These are phyloP conservation scores for Naegleria fowleri DNA, from an alignment of 208 protist species.

Conservation along the genomic window DNA sequence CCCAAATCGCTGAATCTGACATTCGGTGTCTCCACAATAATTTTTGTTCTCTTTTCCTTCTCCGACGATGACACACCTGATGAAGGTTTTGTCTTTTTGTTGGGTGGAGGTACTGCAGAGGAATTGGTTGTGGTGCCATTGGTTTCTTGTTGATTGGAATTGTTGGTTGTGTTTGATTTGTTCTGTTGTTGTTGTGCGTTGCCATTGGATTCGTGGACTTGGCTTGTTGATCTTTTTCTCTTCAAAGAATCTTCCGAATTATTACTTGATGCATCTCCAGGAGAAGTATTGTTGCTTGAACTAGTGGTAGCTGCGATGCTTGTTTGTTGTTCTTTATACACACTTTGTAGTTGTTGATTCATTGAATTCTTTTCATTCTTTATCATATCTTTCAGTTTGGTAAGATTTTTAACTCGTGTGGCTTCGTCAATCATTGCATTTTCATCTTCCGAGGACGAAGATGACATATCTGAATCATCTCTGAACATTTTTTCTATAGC, in stretches of 20 bases:
- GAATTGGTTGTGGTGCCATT: neutral
- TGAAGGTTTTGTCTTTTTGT: neutral
- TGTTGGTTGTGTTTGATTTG: neutral
- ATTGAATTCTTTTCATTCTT: neutral
- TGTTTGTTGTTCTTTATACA: neutral
- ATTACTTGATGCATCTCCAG: too few species aligned
- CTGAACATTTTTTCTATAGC: neutral
- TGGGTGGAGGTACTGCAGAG: neutral
- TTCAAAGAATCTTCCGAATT: neutral
- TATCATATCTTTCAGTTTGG: neutral
- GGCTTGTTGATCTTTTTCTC: neutral
- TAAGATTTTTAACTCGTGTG: neutral
- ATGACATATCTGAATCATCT: neutral
- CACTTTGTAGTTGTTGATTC: neutral
- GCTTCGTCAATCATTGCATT: neutral
- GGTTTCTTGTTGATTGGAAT: neutral
- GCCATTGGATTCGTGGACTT: neutral
- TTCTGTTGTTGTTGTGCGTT: neutral
- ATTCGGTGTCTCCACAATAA: conserved; percentile 47
- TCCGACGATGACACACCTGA: neutral
- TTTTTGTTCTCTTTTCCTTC: neutral
- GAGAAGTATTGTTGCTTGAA: neutral
- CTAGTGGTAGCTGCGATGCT: neutral
- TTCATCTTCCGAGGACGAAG: neutral
- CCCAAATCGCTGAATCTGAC: conserved; percentile 47